Evolutionary conservation across 352 stramenopile species (phyloP).

Genomic region (Globisporangium lucens): DNA sequence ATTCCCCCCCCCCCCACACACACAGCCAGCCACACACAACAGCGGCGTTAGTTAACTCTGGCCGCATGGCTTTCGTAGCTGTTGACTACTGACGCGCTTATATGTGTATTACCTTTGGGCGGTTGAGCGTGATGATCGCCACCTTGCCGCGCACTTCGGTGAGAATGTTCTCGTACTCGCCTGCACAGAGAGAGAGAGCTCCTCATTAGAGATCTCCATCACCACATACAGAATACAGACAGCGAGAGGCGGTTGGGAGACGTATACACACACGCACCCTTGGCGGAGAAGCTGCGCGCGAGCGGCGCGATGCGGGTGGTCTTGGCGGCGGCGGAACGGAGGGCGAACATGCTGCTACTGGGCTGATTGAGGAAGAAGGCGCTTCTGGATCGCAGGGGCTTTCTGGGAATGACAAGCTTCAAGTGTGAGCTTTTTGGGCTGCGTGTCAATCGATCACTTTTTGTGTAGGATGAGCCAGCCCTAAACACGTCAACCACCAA

Average conservation of each 20-base stretch:
- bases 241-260: not conserved
- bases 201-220: not conserved
- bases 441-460: not conserved
- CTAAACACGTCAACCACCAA: not conserved
- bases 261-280: slow-evolving; percentile 26
- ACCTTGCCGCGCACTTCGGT: slow-evolving; percentile 89
- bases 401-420: slow-evolving; percentile 19
- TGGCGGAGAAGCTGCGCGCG: slow-evolving; percentile 49
- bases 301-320: slow-evolving; percentile 22
- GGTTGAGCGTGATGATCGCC: slow-evolving; percentile 94
- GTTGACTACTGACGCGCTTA: not conserved
- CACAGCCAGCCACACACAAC: not conserved
- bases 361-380: not conserved
- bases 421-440: not conserved
- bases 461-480: not conserved
- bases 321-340: slow-evolving; percentile 29
- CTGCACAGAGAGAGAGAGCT: slow-evolving; percentile 22
- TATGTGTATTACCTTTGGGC: slow-evolving; percentile 81
- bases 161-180: slow-evolving; percentile 84
- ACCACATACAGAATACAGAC: not conserved
- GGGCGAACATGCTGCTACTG: slow-evolving; percentile 38
- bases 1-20: too few relatives aligned
- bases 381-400: slow-evolving; percentile 9
- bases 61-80: not conserved
- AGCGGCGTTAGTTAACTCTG: not conserved